Evolutionary conservation across 176 grass and related monocot genomes (phyloP).

Genomic region (Pontederia paniculata): DNA sequence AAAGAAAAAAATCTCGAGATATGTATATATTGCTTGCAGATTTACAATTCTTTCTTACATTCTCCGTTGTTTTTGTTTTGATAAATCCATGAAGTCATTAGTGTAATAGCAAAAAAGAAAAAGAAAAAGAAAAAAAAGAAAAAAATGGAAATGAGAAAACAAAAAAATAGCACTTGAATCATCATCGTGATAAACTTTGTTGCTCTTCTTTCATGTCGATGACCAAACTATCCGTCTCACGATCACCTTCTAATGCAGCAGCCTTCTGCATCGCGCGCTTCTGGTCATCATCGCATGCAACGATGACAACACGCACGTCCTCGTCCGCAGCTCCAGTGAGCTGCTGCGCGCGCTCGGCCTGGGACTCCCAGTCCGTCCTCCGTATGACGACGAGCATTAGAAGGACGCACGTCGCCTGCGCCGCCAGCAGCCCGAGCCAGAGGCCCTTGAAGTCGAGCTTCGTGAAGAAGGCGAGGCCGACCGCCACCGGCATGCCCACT

Average conservation of each 20-base stretch:
- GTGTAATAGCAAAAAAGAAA: background rate
- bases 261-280: background rate
- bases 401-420: background rate
- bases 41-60: no score
- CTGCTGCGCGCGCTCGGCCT: conserved; percentile 16
- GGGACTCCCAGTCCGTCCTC: background rate
- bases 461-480: conserved; percentile 6
- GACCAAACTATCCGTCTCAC: background rate
- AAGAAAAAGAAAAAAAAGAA: background rate
- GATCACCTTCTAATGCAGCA: background rate
- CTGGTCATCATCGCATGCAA: background rate
- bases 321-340: conserved; percentile 1
- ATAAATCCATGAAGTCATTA: no score
- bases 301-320: background rate
- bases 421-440: conserved; percentile 8
- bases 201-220: background rate
- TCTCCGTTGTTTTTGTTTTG: no score
- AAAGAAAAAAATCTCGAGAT: no score
- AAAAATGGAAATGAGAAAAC: background rate
- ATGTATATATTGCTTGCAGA: no score
- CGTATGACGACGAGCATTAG: conserved; percentile 7
- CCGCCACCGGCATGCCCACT: conserved; percentile 4
- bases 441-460: conserved; percentile 8
- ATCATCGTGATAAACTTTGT: background rate
- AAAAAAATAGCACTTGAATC: background rate